Base-by-base conservation (phyloP, 23 red algal species). In the Pyropia haitanensis region DNA sequence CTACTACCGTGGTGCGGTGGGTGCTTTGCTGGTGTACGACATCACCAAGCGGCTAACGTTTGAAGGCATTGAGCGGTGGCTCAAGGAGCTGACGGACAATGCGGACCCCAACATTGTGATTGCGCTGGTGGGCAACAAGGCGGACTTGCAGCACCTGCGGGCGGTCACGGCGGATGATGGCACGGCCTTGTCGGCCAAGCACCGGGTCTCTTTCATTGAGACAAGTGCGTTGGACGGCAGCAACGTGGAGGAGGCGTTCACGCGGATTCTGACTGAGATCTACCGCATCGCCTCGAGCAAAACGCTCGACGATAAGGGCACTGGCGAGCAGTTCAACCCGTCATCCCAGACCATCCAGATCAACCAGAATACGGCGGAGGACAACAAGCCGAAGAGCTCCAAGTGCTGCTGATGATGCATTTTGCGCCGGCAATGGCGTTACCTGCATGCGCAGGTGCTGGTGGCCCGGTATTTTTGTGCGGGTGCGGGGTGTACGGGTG, bases 91-190 rank as follows among this genome's bases (percentile, higher is more conserved):
- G 18, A 83, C 77, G 29, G 90, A 95, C 33, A 82, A 95, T 56
- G 90, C 90, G 19, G 90, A 95, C 58, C 51, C 78, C 28, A 95
- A 95, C 75, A 88, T 95, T 23, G 90, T 95, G 18, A 88, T 95
- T 61, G 88, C 88, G 90, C 75, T 95, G 16, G 90, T 95, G 14
- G 90, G 90, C 14, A 95, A 95, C 82, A 95, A 95, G 77, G 75
- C 76, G 29, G 90, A 95, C 60, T 67, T 95, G 53, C 68, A 95
- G 69, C 90, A 95, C 28, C 70, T 95, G 28, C 76, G 81, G 34
- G 81, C 90, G 18, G 90, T 95, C 26, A 83, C 72, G 49, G 88
- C 82, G 1, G 90, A 95, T 4, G 90, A 95, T 26, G 90, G 81
- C 50, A 81, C 71, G 12, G 29, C 73, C 19, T 95, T 87, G 53